Percentiles rank a stretch among this genome's conserved stretches.
phyloP scores from a whole-genome alignment of 2,329 filamentous ascomycete species.

The Botrytis medusae region DNA sequence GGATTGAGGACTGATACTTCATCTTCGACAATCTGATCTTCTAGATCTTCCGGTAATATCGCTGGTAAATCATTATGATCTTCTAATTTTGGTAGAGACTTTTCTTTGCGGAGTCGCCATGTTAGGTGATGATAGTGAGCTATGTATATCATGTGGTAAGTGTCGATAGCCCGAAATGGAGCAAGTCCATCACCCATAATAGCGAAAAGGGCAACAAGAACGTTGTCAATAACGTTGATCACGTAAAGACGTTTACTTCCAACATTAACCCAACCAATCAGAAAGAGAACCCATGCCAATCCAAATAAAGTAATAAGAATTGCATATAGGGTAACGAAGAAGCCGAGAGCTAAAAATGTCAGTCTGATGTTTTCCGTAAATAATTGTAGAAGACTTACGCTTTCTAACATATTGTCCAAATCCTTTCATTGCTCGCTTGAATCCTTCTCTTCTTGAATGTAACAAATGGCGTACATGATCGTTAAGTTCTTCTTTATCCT shows the following conservation, averaged over 20 bases:
- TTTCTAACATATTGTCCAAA: slow-evolving; percentile 77
- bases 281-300: slow-evolving; percentile 84
- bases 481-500: slow-evolving; percentile 75
- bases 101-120: slow-evolving; percentile 58
- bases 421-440: slow-evolving; percentile 76
- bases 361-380: slow-evolving; percentile 22
- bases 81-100: slow-evolving; percentile 55
- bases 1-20: slow-evolving; percentile 63
- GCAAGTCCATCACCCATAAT: slow-evolving; percentile 69
- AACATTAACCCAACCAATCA: slow-evolving; percentile 88
- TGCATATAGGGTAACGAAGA: slow-evolving; percentile 81
- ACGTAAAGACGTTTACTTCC: slow-evolving; percentile 68
- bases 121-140: slow-evolving; percentile 64
- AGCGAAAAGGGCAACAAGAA: slow-evolving; percentile 69
- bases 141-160: slow-evolving; percentile 73
- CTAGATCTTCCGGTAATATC: slow-evolving; percentile 28
- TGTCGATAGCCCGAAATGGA: slow-evolving; percentile 76
- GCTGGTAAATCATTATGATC: slow-evolving; percentile 62
- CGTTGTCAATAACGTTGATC: slow-evolving; percentile 69
- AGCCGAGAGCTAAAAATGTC: slow-evolving; percentile 61
- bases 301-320: slow-evolving; percentile 81
- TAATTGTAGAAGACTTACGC: slow-evolving; percentile 49
- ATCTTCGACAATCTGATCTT: slow-evolving; percentile 36
- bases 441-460: slow-evolving; percentile 75
- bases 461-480: slow-evolving; percentile 85